phyloP scores from a whole-genome alignment of 2,329 filamentous ascomycete species.

The Tetracladium maxilliforme region DNA sequence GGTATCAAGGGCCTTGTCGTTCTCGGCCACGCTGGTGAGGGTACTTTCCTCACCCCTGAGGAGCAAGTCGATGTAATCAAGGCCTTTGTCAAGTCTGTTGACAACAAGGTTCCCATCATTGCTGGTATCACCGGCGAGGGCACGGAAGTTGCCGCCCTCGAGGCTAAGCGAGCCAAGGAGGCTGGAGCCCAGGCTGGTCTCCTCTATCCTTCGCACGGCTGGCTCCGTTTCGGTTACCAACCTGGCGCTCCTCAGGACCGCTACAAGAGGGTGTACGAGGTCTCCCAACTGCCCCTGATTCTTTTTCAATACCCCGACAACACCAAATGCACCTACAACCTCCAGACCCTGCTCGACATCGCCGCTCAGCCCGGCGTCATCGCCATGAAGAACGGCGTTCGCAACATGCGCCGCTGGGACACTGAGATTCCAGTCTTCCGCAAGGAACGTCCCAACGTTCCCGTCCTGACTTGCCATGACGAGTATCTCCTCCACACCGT shows the following conservation, averaged over 20 bases:
- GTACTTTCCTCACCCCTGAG: constrained; percentile 33
- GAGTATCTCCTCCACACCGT: constrained; percentile 35
- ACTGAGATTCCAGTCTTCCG: constrained; percentile 37
- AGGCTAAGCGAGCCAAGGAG: constrained; percentile 32
- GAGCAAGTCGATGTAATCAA: constrained; percentile 33
- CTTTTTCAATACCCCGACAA: constrained; percentile 38
- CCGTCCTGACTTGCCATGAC: constrained; percentile 34
- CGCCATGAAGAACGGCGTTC: constrained; percentile 40
- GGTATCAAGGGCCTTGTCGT: constrained; percentile 37
- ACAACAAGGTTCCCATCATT: constrained; percentile 33
- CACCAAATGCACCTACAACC: constrained; percentile 34
- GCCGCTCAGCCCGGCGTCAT: constrained; percentile 34
- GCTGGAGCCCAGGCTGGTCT: constrained; percentile 34
- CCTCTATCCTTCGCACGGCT: constrained; percentile 35
- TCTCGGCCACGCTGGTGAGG: constrained; percentile 37
- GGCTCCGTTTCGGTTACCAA: constrained; percentile 39
- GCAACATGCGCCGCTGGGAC: constrained; percentile 41
- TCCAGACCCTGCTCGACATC: constrained; percentile 36
- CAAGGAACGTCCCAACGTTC: constrained; percentile 28
- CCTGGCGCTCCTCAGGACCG: constrained; percentile 34
- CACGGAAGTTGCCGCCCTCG: constrained; percentile 33
- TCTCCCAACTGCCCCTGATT: constrained; percentile 30
- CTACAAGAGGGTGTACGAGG: constrained; percentile 33
- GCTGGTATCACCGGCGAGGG: constrained; percentile 37
- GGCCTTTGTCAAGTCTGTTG: constrained; percentile 33